Conservation (phyloP, 345 rosid species). For the Raphanus sativus region DNA sequence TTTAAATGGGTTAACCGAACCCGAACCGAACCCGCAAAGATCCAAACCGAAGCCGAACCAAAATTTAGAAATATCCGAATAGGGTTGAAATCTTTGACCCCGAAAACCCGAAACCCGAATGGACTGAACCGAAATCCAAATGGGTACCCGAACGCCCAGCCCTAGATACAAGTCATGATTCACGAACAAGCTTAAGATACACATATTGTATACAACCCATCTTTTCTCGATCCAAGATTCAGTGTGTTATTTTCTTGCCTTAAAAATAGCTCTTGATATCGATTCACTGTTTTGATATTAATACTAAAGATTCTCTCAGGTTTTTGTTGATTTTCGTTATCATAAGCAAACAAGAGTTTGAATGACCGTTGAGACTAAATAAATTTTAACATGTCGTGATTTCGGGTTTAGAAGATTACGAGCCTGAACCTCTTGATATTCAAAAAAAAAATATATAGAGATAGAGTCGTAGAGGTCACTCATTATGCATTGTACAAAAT, state of each 20-base stretch:
- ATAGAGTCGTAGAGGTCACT: background rate
- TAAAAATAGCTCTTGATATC: background rate
- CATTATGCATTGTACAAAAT: conserved; percentile 4
- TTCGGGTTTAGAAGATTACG: too few species aligned
- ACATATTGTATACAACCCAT: background rate
- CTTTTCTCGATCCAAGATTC: background rate
- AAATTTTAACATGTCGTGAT: too few species aligned
- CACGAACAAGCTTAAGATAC: background rate
- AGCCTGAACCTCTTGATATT: too few species aligned
- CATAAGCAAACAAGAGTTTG: background rate
- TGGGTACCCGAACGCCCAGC: too few species aligned
- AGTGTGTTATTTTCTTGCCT: background rate
- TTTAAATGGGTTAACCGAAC: too few species aligned
- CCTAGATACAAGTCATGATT: background rate
- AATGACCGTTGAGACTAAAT: too few species aligned
- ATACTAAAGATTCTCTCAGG: background rate
- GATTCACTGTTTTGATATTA: background rate
- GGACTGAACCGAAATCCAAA: too few species aligned
- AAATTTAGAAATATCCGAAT: too few species aligned
- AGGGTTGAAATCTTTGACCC: too few species aligned
- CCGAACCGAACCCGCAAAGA: too few species aligned
- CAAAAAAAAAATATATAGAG: background rate
- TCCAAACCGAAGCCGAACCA: too few species aligned
- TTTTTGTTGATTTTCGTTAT: background rate
- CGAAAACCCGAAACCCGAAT: too few species aligned